A percentile compares a stretch with the other conserved stretches of the same genome.
These are phyloP conservation scores for Microcyclospora pomicola DNA, from an alignment of 2,329 filamentous ascomycete species.

Conservation along the genomic window DNA sequence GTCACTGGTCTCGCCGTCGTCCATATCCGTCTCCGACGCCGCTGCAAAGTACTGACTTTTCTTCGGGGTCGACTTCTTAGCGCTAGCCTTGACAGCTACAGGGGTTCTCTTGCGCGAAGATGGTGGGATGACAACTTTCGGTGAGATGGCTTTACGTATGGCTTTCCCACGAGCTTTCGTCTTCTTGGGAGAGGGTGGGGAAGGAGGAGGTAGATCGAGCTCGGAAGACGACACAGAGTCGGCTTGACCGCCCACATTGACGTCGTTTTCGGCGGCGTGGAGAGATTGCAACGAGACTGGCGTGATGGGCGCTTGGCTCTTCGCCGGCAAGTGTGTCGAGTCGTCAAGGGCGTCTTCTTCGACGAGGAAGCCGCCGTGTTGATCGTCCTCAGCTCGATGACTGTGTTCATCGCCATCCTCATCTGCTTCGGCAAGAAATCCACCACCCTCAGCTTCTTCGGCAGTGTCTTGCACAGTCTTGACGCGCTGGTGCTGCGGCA, in stretches of 20 bases:
- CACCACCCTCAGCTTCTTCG: slow-evolving; percentile 11
- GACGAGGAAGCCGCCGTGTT: slow-evolving; percentile 25
- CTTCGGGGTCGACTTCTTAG: slow-evolving; percentile 14
- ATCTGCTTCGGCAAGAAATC: slow-evolving; percentile 16
- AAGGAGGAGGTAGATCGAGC: slow-evolving; percentile 1
- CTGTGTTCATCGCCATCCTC: slow-evolving; percentile 11
- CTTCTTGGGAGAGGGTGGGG: not conserved
- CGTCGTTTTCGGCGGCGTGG: slow-evolving; percentile 9
- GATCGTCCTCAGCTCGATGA: slow-evolving; percentile 18
- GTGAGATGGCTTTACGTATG: slow-evolving; percentile 7
- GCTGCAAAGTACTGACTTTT: slow-evolving; percentile 19
- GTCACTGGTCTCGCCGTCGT: slow-evolving; percentile 3
- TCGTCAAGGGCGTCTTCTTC: slow-evolving; percentile 23
- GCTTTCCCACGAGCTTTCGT: slow-evolving; percentile 1
- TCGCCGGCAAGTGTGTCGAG: slow-evolving; percentile 1
- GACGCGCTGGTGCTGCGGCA: slow-evolving; percentile 11
- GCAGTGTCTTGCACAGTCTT: slow-evolving; percentile 7
- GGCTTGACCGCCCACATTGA: slow-evolving; percentile 19
- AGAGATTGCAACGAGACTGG: slow-evolving; percentile 15
- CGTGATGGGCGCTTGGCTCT: slow-evolving; percentile 9
- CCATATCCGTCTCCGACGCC: slow-evolving; percentile 5
- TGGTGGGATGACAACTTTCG: slow-evolving; percentile 13
- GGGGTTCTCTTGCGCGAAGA: not conserved
- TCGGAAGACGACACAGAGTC: slow-evolving; percentile 3
- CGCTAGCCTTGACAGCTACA: not conserved